Evolutionary conservation across 2,329 filamentous ascomycete species (phyloP).

Genomic region (Thielaviopsis euricoi): DNA sequence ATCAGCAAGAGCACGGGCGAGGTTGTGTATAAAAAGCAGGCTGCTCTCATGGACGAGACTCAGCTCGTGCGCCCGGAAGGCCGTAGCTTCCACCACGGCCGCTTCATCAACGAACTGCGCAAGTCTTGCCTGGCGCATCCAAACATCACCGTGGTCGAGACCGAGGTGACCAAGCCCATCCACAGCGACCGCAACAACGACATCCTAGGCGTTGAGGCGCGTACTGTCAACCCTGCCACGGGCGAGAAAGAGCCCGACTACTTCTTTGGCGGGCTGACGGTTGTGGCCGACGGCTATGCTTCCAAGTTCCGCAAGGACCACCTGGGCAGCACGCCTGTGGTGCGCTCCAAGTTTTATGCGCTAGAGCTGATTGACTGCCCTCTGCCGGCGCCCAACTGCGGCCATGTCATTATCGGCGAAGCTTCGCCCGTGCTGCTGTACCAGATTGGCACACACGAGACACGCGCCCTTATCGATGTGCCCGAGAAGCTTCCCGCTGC

Average conservation of each 20-base stretch:
- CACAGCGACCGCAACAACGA: conserved; percentile 50
- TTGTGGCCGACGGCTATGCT: conserved; percentile 82
- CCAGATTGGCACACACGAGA: conserved; percentile 92
- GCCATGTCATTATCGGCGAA: conserved; percentile 74
- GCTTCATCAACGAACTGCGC: conserved; percentile 74
- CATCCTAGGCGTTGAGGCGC: conserved; percentile 68
- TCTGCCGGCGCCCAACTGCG: conserved; percentile 58
- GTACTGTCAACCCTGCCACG: conserved; percentile 42
- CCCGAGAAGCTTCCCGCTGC: conserved; percentile 63
- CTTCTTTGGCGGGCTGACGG: conserved; percentile 79
- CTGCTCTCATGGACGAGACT: conserved; percentile 15
- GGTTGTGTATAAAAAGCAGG: conserved; percentile 20
- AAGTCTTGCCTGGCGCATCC: conserved; percentile 54
- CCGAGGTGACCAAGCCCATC: conserved; percentile 63
- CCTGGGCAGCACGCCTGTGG: conserved; percentile 47
- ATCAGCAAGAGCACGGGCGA: conserved; percentile 30
- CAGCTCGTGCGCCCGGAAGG: conserved; percentile 46
- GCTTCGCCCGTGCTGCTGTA: conserved; percentile 72
- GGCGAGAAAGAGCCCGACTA: conserved; percentile 46
- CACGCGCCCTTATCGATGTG: conserved; percentile 75
- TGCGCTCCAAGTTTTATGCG: conserved; percentile 81
- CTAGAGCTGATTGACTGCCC: conserved; percentile 80
- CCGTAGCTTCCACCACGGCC: conserved; percentile 79
- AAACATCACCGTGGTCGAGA: conserved; percentile 85
- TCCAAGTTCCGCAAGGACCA: conserved; percentile 80